Conservation (phyloP, 345 rosid genomes). For the Acer yangbiense region DNA sequence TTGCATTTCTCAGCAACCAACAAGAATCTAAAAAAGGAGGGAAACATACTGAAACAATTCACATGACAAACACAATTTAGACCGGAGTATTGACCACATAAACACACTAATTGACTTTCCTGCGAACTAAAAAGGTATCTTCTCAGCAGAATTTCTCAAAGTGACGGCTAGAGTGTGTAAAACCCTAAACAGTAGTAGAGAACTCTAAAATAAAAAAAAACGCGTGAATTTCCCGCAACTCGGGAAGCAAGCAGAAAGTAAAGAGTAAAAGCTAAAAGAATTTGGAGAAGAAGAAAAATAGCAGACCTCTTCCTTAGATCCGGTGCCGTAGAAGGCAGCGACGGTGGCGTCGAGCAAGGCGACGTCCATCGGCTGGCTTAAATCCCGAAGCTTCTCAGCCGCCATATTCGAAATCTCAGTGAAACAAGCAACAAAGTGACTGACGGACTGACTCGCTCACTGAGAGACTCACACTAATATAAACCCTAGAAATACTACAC, state of each 20-base stretch:
- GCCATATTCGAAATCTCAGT: constrained; percentile 66
- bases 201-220: not conserved
- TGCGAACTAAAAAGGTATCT: not conserved
- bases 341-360: constrained; percentile 91
- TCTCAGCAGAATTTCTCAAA: not conserved
- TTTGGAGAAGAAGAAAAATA: not conserved
- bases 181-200: not conserved
- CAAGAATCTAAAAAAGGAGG: too few relatives aligned
- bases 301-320: constrained; percentile 97
- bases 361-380: constrained; percentile 95
- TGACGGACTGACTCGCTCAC: constrained; percentile 12
- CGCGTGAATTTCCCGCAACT: not conserved
- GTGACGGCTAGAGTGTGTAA: not conserved
- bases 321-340: constrained; percentile 99
- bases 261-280: not conserved
- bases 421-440: not conserved
- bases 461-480: constrained; percentile 18
- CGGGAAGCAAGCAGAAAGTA: not conserved
- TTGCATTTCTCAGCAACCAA: not conserved
- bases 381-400: constrained; percentile 93
- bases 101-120: not conserved
- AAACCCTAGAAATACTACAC: constrained; percentile 36
- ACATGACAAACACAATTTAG: too few relatives aligned
- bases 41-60: too few relatives aligned
- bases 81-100: too few relatives aligned